phyloP scores from a whole-genome alignment of 345 rosid genomes.

The Ceriops tagal region DNA sequence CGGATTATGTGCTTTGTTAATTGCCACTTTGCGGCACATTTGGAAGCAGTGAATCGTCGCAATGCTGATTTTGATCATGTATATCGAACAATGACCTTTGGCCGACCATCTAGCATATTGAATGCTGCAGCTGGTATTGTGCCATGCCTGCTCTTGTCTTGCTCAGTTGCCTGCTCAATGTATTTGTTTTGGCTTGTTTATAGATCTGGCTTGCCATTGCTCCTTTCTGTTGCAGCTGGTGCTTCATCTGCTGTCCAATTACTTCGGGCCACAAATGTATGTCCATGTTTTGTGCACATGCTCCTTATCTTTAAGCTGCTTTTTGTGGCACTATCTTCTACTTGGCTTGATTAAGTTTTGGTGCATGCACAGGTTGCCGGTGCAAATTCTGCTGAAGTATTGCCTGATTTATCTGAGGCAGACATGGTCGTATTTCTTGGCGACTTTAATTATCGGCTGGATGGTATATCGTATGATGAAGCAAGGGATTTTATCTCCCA shows the following conservation, averaged over 20 bases:
- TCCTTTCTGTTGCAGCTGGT: constrained; percentile 79
- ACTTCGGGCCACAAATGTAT: constrained; percentile 57
- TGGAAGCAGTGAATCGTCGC: constrained; percentile 68
- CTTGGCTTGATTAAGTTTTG: constrained; percentile 10
- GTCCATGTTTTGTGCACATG: constrained; percentile 22
- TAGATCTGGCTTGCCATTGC: constrained; percentile 71
- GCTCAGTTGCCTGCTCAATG: constrained; percentile 56
- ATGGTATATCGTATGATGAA: constrained; percentile 94
- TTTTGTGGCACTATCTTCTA: constrained; percentile 1
- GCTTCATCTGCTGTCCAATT: constrained; percentile 56
- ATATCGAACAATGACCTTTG: constrained; percentile 57
- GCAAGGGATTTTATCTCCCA: constrained; percentile 98
- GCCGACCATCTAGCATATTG: constrained; percentile 40
- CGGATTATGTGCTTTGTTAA: constrained; percentile 66
- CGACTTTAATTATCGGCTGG: constrained; percentile 91
- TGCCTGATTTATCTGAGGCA: constrained; percentile 85
- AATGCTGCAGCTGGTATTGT: constrained; percentile 64
- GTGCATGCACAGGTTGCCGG: constrained; percentile 42
- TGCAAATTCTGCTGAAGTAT: constrained; percentile 39
- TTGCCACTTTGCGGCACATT: constrained; percentile 77
- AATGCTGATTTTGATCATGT: constrained; percentile 80
- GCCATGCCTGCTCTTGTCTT: constrained; percentile 56
- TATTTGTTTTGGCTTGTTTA: constrained; percentile 62
- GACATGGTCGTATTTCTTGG: constrained; percentile 95
- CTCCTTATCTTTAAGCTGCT: constrained; percentile 17